Conservation (phyloP, 176 grass and related monocot species). For the Tillandsia leiboldiana region DNA sequence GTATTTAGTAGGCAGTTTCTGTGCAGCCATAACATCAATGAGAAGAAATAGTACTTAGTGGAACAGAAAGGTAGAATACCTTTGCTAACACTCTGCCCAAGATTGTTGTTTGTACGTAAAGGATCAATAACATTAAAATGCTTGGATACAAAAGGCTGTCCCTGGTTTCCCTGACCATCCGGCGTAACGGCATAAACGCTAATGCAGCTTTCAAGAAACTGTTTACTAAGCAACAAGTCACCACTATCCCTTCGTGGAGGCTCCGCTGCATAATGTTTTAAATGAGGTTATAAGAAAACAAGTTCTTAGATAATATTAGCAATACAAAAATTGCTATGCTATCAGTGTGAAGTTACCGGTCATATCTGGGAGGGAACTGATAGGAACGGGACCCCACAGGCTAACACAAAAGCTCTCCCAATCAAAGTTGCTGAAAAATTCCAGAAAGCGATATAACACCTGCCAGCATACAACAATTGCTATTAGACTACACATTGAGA, state of each 20-base stretch:
- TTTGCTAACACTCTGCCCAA: conserved; percentile 92
- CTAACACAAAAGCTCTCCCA: conserved; percentile 90
- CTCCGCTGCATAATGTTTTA: conserved; percentile 48
- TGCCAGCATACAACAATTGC: conserved; percentile 29
- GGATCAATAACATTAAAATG: conserved; percentile 97
- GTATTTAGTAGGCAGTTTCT: no score
- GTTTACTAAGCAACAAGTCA: conserved; percentile 55
- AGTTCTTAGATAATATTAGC: conserved; percentile 9
- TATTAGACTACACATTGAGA: conserved; percentile 13
- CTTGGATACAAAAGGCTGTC: conserved; percentile 77
- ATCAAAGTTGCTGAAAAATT: conserved; percentile 96
- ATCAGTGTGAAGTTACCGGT: conserved; percentile 27
- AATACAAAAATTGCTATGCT: neutral
- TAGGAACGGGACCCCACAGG: conserved; percentile 81
- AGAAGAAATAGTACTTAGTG: neutral
- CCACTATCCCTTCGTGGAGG: conserved; percentile 56
- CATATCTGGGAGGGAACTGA: conserved; percentile 85
- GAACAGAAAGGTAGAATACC: conserved; percentile 27
- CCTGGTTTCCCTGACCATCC: conserved; percentile 47
- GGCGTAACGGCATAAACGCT: conserved; percentile 36
- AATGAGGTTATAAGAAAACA: conserved; percentile 13
- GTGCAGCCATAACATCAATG: neutral
- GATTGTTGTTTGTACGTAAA: conserved; percentile 81
- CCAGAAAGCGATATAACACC: conserved; percentile 90
- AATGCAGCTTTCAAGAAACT: conserved; percentile 59